Conservation (phyloP, 306 rosid species). For the Sicyos baderoa region DNA sequence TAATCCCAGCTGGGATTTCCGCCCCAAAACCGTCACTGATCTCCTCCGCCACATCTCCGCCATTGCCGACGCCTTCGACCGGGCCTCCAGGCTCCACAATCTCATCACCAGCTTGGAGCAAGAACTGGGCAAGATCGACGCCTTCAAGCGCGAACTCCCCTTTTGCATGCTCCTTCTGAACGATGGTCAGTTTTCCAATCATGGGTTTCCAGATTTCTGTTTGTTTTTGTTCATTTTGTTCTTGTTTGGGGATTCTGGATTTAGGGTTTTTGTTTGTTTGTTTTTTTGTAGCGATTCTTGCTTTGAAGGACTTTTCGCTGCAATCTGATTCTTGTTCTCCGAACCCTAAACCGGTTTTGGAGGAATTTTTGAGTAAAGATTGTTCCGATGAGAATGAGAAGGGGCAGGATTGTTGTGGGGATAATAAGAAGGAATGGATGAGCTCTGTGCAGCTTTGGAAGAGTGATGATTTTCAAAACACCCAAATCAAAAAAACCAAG, state of each 20-base stretch:
- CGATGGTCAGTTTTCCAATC: constrained; percentile 47
- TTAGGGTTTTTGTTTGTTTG: not conserved
- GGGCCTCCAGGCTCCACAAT: constrained; percentile 37
- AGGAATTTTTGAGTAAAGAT: constrained; percentile 70
- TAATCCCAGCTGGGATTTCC: constrained; percentile 62
- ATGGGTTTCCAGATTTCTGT: not conserved
- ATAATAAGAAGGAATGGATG: constrained; percentile 85
- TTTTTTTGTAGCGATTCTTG: constrained; percentile 50
- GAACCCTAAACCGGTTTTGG: constrained; percentile 50
- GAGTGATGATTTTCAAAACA: constrained; percentile 26
- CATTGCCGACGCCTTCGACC: constrained; percentile 31
- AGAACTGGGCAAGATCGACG: constrained; percentile 78
- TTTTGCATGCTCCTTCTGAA: constrained; percentile 70
- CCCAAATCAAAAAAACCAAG: constrained; percentile 48
- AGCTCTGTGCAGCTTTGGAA: constrained; percentile 96
- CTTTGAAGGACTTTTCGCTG: constrained; percentile 44
- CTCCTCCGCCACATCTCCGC: constrained; percentile 46
- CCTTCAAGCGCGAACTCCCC: constrained; percentile 91
- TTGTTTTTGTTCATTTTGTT: not conserved
- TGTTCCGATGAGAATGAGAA: constrained; percentile 24
- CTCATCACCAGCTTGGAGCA: constrained; percentile 48
- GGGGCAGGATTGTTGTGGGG: constrained; percentile 47
- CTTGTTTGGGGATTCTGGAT: not conserved
- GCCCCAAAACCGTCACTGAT: constrained; percentile 56
- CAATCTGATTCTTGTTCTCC: constrained; percentile 28